These are phyloP conservation scores for Leccinum subgranulosum DNA, from an alignment of 768 basidiomycete genomes.

Conservation along the genomic window DNA sequence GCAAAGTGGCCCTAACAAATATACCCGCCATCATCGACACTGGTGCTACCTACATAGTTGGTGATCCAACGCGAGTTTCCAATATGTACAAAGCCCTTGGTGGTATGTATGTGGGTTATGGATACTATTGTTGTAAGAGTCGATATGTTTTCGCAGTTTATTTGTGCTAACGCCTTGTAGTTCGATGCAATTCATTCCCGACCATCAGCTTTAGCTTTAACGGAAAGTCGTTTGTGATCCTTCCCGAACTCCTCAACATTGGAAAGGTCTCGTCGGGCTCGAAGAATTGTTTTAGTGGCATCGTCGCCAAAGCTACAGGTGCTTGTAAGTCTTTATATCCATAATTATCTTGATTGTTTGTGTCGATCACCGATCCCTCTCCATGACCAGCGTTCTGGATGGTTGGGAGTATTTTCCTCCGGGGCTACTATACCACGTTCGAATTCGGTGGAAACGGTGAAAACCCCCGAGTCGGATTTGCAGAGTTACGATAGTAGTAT, in stretches of 20 bases:
- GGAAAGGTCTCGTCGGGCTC: not conserved
- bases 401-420: not conserved
- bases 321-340: not conserved
- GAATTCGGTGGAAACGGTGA: not conserved
- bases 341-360: not conserved
- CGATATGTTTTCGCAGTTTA: not conserved
- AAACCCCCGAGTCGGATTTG: not conserved
- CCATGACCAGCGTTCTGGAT: not conserved
- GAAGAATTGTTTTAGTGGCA: not conserved
- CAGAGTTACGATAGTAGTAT: not conserved
- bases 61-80: not conserved
- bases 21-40: not conserved
- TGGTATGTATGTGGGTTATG: not conserved
- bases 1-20: not conserved
- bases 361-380: not conserved
- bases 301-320: not conserved
- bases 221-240: not conserved
- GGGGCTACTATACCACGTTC: not conserved
- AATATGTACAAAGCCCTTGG: not conserved
- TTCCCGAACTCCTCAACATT: not conserved
- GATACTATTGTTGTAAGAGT: not conserved
- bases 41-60: not conserved
- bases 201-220: not conserved
- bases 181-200: not conserved
- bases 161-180: not conserved